Percentiles rank a stretch among this genome's conserved stretches.
phyloP scores from a whole-genome alignment of 345 rosid species.

The Passiflora organensis region DNA sequence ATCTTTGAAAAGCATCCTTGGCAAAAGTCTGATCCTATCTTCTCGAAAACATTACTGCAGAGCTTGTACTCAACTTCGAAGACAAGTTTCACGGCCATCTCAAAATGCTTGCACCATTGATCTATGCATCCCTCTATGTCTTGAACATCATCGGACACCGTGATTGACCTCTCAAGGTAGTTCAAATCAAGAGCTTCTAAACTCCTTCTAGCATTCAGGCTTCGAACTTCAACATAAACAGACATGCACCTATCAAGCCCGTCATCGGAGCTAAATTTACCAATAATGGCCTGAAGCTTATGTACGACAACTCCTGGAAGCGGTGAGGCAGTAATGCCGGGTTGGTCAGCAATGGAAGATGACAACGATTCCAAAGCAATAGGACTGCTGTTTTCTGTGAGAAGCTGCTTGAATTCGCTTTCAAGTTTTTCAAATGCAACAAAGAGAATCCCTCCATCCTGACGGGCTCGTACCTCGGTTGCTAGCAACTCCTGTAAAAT shows the following conservation, averaged over 20 bases:
- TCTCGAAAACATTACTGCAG: conserved; percentile 41
- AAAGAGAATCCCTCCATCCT: conserved; percentile 43
- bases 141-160: conserved; percentile 41
- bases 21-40: conserved; percentile 26
- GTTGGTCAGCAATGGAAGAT: conserved; percentile 5
- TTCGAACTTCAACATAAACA: conserved; percentile 37
- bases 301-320: conserved; percentile 23
- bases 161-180: conserved; percentile 40
- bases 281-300: conserved; percentile 45
- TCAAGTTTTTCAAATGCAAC: conserved; percentile 45
- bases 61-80: conserved; percentile 45
- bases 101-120: conserved; percentile 54
- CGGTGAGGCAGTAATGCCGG: conserved; percentile 9
- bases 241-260: conserved; percentile 36
- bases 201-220: conserved; percentile 25
- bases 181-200: conserved; percentile 37
- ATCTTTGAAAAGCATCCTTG: conserved; percentile 48
- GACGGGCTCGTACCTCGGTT: conserved; percentile 29
- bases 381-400: conserved; percentile 28
- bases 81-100: conserved; percentile 42
- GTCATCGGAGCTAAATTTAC: conserved; percentile 30
- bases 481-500: conserved; percentile 42
- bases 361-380: conserved; percentile 12
- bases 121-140: conserved; percentile 36
- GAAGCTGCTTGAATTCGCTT: conserved; percentile 43